A percentile compares a stretch with the other conserved stretches of the same genome.
phyloP scores from a whole-genome alignment of 2,329 filamentous ascomycete genomes.

The Fusarium scirpi region DNA sequence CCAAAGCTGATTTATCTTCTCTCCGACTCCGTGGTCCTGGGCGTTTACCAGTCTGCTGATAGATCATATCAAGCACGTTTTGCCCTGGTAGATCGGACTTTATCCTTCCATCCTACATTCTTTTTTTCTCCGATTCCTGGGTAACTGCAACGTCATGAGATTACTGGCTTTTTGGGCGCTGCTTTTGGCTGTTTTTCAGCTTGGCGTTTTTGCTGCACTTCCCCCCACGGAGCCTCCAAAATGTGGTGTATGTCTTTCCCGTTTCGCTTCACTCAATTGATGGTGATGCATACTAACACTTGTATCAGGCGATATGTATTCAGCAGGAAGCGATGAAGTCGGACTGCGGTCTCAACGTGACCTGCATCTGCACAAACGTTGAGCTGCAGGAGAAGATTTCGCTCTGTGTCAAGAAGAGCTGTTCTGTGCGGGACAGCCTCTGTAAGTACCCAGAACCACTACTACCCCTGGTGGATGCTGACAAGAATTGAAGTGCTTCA shows the following conservation, averaged over 20 bases:
- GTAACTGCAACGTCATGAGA: neutral
- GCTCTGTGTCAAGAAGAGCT: constrained; percentile 4
- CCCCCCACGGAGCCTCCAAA: constrained; percentile 20
- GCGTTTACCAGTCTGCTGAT: neutral
- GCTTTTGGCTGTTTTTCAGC: constrained; percentile 26
- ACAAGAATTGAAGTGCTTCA: constrained; percentile 1
- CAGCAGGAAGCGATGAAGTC: constrained; percentile 13
- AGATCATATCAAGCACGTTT: neutral
- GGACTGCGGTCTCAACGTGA: constrained; percentile 14
- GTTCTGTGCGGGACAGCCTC: constrained; percentile 12
- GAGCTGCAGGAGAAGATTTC: constrained; percentile 22
- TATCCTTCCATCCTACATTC: neutral
- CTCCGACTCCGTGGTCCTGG: neutral
- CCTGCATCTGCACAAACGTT: constrained; percentile 23
- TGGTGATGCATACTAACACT: neutral
- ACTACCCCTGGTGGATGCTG: neutral
- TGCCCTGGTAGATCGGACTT: neutral
- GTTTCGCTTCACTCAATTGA: neutral
- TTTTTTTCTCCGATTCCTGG: neutral
- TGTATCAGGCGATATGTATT: neutral
- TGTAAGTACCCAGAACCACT: neutral
- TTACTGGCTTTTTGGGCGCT: neutral
- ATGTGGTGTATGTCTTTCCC: constrained; percentile 21
- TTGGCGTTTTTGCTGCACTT: constrained; percentile 26
- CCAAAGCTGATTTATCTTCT: neutral